Evolutionary conservation across 2,329 filamentous ascomycete genomes (phyloP), one percentile per base, ranked within the genome.

Genomic region (Sordariomycetes sp.): DNA sequence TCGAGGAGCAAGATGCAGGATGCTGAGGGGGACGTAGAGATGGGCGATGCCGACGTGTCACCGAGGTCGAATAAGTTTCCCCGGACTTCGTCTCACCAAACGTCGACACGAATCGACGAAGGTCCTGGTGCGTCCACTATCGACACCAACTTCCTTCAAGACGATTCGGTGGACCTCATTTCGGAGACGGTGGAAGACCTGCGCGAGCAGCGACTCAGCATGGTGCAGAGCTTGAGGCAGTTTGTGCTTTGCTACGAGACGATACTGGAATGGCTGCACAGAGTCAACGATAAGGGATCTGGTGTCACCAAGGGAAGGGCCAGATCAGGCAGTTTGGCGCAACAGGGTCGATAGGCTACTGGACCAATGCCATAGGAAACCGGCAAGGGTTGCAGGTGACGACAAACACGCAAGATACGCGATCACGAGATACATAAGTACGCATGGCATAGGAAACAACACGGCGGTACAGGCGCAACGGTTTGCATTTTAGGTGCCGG

Each of bases 221-320:
- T 96, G 88, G 90, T 98, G 28, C 92, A 96, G 59, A 95, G 83
- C 48, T 63, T 96, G 38, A 71, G 86, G 40, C 92, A 98, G 55
- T 96, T 83, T 60, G 90, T 95, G 32, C 75, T 98, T 21, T 98
- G 92, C 57, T 98, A 98, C 56, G 92, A 98, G 63, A 93, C 85
- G 26, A 72, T 96, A 6, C 63, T 93, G 35, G 90, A 96, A 58
- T 98, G 90, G 87, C 58, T 92, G 19, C 62, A 58, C 46, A 59
- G 70, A 42, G 47, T 66, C 25, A 63, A 74, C 35, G 66, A 58
- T 20, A 28, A 28, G 25, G 25, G 25, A 28, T n/a, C 25, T 8
- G 17, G n/a, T 8, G n/a, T 16, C 14, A 14, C 25, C 8, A 8
- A 14, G 14, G 25, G 25, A 28, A n/a, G 25, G 12, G 25, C 25